phyloP scores from a whole-genome alignment of 768 basidiomycete species.

The Phylloporus scabripes region DNA sequence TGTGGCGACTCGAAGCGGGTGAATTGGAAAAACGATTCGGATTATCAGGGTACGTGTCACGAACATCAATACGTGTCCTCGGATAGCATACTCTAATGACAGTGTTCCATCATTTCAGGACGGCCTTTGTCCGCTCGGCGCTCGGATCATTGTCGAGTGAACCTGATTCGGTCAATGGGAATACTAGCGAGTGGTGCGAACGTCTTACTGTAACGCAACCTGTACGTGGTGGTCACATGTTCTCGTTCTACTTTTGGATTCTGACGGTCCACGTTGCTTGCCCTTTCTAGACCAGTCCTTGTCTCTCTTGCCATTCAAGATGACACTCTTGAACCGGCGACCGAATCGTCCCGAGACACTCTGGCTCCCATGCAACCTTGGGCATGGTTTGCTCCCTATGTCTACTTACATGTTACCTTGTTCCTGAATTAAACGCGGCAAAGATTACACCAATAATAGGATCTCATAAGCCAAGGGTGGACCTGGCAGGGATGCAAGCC shows the following conservation, averaged over 20 bases:
- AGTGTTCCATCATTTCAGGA: too few relatives aligned
- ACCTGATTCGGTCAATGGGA: conserved; percentile 74
- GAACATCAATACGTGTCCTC: too few relatives aligned
- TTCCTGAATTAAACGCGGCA: neutral
- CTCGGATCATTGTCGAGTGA: too few relatives aligned
- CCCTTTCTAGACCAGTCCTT: neutral
- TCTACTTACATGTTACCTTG: neutral
- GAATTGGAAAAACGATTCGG: too few relatives aligned
- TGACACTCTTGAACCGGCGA: neutral
- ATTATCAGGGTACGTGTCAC: too few relatives aligned
- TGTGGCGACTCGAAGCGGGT: too few relatives aligned
- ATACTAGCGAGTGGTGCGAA: conserved; percentile 38
- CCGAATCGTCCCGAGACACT: neutral
- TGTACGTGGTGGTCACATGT: conserved; percentile 19
- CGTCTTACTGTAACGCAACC: conserved; percentile 11
- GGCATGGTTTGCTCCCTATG: neutral
- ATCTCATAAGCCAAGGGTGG: neutral
- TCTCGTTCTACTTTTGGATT: neutral
- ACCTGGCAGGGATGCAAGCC: neutral
- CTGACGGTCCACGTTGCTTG: neutral
- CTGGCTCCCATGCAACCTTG: neutral
- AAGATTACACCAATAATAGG: neutral
- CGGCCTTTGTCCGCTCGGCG: too few relatives aligned
- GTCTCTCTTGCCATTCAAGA: neutral
- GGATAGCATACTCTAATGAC: too few relatives aligned